Conservation (phyloP, 2,329 filamentous ascomycete species). For the Diaporthe vaccinii region DNA sequence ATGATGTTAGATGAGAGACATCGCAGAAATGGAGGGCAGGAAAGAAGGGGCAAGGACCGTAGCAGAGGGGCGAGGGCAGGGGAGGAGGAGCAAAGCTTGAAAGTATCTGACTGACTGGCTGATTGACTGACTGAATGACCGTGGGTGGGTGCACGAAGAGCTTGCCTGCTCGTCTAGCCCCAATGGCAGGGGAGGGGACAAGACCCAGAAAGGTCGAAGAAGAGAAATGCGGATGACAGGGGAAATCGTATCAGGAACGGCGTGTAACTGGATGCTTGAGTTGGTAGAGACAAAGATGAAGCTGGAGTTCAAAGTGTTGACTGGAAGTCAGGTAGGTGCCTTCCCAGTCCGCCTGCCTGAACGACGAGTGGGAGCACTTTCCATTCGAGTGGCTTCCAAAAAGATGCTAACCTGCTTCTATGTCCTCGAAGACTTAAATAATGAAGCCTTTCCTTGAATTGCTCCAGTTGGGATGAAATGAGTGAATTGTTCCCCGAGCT, state of each 20-base stretch:
- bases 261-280: neutral
- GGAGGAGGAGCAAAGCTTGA: no score
- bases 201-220: neutral
- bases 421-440: neutral
- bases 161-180: neutral
- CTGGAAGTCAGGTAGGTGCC: neutral
- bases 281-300: neutral
- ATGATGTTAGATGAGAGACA: neutral
- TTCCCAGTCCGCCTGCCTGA: neutral
- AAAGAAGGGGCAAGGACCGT: neutral
- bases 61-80: neutral
- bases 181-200: neutral
- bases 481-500: neutral
- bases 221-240: neutral
- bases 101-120: neutral
- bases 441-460: neutral
- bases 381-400: neutral
- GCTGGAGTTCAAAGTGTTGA: neutral
- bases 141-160: slow-evolving; percentile 5
- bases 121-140: slow-evolving; percentile 21
- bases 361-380: neutral
- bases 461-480: neutral
- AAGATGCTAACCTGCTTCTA: neutral
- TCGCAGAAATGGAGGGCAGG: neutral
- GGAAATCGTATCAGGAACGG: neutral